Conservation (phyloP, 129 eudicot species). For the Pseudognaphalium luteoalbum region DNA sequence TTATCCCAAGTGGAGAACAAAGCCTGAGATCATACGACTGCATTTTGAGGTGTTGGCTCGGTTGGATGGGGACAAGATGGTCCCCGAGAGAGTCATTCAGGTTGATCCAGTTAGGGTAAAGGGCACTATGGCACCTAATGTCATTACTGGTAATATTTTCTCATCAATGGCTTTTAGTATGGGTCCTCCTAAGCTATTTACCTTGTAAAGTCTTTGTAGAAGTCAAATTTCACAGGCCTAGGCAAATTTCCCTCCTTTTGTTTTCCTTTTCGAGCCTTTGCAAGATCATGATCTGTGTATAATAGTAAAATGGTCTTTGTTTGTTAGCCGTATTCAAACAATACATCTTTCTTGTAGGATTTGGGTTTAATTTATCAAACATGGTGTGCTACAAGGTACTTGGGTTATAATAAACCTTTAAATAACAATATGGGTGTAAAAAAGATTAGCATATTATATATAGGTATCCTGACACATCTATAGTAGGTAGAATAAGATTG, state of each 20-base stretch:
- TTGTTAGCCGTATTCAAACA: neutral
- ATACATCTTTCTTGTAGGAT: neutral
- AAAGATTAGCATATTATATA: constrained; percentile 23
- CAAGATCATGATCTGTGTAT: constrained; percentile 24
- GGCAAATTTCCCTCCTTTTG: neutral
- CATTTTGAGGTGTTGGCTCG: constrained; percentile 17
- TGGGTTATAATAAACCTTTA: neutral
- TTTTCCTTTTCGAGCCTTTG: constrained; percentile 12
- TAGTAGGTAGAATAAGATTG: constrained; percentile 18
- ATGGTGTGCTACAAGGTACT: constrained; percentile 14
- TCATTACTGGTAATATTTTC: neutral
- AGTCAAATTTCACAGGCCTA: neutral
- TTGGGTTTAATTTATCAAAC: neutral
- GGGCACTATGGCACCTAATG: neutral
- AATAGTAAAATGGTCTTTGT: constrained; percentile 18
- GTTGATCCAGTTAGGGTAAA: neutral
- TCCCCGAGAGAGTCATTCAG: neutral
- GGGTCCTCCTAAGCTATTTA: neutral
- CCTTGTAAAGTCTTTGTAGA: constrained; percentile 5
- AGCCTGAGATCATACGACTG: neutral
- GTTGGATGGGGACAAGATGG: constrained; percentile 6
- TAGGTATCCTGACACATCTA: constrained; percentile 38
- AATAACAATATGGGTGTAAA: constrained; percentile 18
- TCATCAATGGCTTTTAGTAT: neutral
- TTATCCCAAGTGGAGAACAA: constrained; percentile 11